Evolutionary conservation across 2,329 filamentous ascomycete species (phyloP).

Genomic region (Beauveria bassiana): DNA sequence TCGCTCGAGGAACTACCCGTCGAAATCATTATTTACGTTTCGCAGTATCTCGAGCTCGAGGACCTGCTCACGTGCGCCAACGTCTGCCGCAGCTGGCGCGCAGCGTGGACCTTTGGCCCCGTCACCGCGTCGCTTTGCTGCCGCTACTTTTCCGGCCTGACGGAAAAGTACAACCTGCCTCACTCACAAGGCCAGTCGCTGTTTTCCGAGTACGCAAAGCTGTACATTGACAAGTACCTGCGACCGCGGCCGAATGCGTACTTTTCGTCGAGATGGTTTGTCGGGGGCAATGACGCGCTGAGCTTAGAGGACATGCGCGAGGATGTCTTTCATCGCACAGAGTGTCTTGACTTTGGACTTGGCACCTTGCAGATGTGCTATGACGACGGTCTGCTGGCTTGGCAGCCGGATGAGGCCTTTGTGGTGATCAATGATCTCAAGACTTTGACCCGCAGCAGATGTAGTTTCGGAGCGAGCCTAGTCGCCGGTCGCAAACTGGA

Average conservation of each 20-base stretch:
- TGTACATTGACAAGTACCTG: constrained; percentile 10
- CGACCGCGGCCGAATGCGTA: constrained; percentile 5
- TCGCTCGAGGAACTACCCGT: constrained; percentile 20
- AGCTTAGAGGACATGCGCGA: not conserved
- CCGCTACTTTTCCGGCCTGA: constrained; percentile 22
- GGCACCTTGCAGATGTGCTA: constrained; percentile 16
- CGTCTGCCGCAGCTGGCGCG: constrained; percentile 21
- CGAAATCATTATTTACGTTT: constrained; percentile 21
- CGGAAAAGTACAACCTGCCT: constrained; percentile 13
- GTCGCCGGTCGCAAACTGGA: constrained; percentile 14
- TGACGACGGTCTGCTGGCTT: constrained; percentile 19
- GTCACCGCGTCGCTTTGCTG: constrained; percentile 17
- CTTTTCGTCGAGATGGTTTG: not conserved
- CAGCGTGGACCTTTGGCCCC: constrained; percentile 18
- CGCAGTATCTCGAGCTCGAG: constrained; percentile 16
- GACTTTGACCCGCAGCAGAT: constrained; percentile 15
- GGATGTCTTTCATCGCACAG: not conserved
- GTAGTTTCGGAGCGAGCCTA: constrained; percentile 13
- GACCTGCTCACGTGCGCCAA: constrained; percentile 20
- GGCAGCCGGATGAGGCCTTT: constrained; percentile 17
- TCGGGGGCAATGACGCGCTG: not conserved
- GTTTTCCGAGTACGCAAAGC: not conserved
- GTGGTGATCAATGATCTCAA: constrained; percentile 21
- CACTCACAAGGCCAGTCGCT: constrained; percentile 3
- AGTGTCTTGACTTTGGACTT: constrained; percentile 11